phyloP scores from a whole-genome alignment of 2,329 filamentous ascomycete species.

The Mollisia scopiformis region DNA sequence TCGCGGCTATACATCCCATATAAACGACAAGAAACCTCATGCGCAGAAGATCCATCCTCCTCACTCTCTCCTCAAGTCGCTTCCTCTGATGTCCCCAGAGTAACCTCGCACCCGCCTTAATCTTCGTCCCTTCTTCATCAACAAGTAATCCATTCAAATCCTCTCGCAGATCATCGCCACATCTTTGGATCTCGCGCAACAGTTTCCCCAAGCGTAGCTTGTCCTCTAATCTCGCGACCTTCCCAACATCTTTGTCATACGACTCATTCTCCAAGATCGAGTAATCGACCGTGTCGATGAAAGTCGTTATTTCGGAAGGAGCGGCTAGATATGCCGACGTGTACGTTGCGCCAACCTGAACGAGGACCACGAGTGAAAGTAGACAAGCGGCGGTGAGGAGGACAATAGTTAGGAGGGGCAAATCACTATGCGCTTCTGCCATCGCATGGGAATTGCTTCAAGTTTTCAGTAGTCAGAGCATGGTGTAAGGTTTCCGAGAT shows the following conservation, averaged over 20 bases:
- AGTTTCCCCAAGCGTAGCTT: slow-evolving; percentile 61
- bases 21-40: slow-evolving; percentile 68
- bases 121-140: slow-evolving; percentile 45
- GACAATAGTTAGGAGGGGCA: slow-evolving; percentile 45
- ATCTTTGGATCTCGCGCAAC: slow-evolving; percentile 63
- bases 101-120: slow-evolving; percentile 53
- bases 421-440: slow-evolving; percentile 32
- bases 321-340: slow-evolving; percentile 59
- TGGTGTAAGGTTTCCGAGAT: slow-evolving; percentile 22
- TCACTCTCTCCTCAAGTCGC: slow-evolving; percentile 59
- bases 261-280: slow-evolving; percentile 64
- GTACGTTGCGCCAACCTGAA: slow-evolving; percentile 55
- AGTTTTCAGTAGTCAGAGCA: slow-evolving; percentile 1
- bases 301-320: slow-evolving; percentile 58
- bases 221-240: slow-evolving; percentile 61
- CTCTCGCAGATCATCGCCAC: slow-evolving; percentile 63
- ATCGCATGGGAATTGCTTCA: slow-evolving; percentile 19
- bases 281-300: slow-evolving; percentile 63
- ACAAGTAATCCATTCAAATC: slow-evolving; percentile 57
- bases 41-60: slow-evolving; percentile 61
- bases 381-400: slow-evolving; percentile 60
- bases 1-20: slow-evolving; percentile 57
- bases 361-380: slow-evolving; percentile 57
- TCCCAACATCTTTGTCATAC: slow-evolving; percentile 62
- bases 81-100: slow-evolving; percentile 60